phyloP scores from a whole-genome alignment of 23 red algal species.

The Chondrus crispus region DNA sequence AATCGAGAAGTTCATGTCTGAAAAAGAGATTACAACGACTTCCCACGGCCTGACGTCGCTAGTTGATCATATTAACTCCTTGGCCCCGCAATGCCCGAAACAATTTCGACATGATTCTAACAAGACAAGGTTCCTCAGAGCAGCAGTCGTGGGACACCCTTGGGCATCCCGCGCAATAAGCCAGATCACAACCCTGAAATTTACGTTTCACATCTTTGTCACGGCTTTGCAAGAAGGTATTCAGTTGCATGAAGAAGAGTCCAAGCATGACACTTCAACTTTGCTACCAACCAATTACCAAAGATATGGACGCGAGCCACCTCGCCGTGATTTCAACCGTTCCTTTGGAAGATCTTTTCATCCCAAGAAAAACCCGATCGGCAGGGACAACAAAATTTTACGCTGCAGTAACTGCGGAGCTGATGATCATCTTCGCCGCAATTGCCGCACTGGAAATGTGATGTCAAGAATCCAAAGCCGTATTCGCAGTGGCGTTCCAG shows the following conservation, averaged over 20 bases:
- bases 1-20: constrained; percentile 24
- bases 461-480: too few relatives aligned
- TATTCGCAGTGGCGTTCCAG: too few relatives aligned
- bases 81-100: constrained; percentile 36
- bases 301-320: too few relatives aligned
- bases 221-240: constrained; percentile 20
- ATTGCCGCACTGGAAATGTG: background rate
- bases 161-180: background rate
- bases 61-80: background rate
- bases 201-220: constrained; percentile 31
- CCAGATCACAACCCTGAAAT: background rate
- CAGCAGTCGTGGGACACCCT: background rate
- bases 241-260: too few relatives aligned
- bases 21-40: constrained; percentile 10
- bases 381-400: background rate
- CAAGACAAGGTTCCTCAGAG: constrained; percentile 28
- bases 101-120: background rate
- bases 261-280: too few relatives aligned
- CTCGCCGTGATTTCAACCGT: too few relatives aligned
- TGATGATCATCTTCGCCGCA: background rate
- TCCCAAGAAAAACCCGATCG: constrained; percentile 26
- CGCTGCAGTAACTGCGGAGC: background rate
- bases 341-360: too few relatives aligned
- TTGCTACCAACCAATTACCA: too few relatives aligned
- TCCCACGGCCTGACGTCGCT: constrained; percentile 26